phyloP scores from a whole-genome alignment of 495 filamentous ascomycete genomes.

The Penicillium odoratum region DNA sequence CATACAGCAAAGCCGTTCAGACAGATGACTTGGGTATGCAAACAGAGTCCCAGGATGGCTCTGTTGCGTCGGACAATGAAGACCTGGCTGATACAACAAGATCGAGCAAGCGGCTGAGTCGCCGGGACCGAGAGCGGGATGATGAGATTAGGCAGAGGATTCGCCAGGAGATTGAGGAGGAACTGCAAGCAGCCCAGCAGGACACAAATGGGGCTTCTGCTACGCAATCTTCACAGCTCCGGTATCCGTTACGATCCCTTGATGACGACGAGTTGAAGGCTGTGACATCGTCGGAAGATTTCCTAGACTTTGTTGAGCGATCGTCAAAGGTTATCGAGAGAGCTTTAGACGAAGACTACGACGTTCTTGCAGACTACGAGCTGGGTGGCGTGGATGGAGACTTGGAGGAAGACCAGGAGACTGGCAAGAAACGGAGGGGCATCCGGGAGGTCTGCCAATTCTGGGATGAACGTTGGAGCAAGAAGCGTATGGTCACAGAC shows the following conservation, averaged over 20 bases:
- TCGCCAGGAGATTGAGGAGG: slow-evolving; percentile 87
- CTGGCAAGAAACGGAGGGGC: slow-evolving; percentile 72
- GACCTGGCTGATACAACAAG: slow-evolving; percentile 49
- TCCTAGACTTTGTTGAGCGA: slow-evolving; percentile 90
- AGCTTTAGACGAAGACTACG: slow-evolving; percentile 89
- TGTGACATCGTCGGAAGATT: slow-evolving; percentile 88
- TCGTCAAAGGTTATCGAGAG: slow-evolving; percentile 97
- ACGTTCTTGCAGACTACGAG: slow-evolving; percentile 93
- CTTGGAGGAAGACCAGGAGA: slow-evolving; percentile 82
- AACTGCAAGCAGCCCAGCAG: slow-evolving; percentile 69
- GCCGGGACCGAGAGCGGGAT: slow-evolving; percentile 74
- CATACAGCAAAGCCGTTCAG: slow-evolving; percentile 95
- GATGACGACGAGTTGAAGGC: slow-evolving; percentile 86
- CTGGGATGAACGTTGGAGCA: slow-evolving; percentile 93
- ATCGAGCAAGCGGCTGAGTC: slow-evolving; percentile 65
- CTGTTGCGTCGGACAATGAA: slow-evolving; percentile 68
- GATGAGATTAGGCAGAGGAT: slow-evolving; percentile 86
- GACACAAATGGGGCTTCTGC: slow-evolving; percentile 52
- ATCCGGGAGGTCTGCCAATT: slow-evolving; percentile 90
- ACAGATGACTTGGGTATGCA: slow-evolving; percentile 53
- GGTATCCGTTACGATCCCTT: slow-evolving; percentile 79
- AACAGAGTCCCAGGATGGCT: slow-evolving; percentile 49
- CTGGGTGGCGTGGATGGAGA: slow-evolving; percentile 65
- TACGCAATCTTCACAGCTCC: slow-evolving; percentile 44
- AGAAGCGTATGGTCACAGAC: slow-evolving; percentile 93